Conservation (phyloP, 495 filamentous ascomycete species). For the Lophium mytilinum region DNA sequence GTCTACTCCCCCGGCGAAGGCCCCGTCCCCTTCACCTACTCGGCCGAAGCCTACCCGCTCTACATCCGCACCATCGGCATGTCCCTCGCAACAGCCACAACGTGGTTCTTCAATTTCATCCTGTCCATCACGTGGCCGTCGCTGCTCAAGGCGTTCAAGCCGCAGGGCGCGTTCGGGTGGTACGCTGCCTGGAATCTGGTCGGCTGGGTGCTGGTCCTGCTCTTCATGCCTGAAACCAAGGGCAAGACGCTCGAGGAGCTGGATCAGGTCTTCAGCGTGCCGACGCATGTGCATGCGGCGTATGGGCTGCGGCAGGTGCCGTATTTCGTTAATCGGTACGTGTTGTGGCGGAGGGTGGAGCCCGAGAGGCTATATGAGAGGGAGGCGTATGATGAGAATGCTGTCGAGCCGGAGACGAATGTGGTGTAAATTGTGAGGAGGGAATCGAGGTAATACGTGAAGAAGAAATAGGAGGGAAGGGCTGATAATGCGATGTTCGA, state of each 20-base stretch:
- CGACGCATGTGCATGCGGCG: conserved; percentile 35
- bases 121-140: conserved; percentile 11
- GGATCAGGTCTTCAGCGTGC: conserved; percentile 40
- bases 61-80: conserved; percentile 66
- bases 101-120: conserved; percentile 11
- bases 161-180: conserved; percentile 50
- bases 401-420: conserved; percentile 3
- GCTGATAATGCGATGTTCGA: no score
- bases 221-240: conserved; percentile 49
- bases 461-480: no score
- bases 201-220: conserved; percentile 48
- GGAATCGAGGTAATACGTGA: no score
- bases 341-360: conserved; percentile 35
- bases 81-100: conserved; percentile 23
- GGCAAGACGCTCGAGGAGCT: conserved; percentile 40
- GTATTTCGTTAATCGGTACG: conserved; percentile 43
- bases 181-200: conserved; percentile 51
- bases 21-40: conserved; percentile 78
- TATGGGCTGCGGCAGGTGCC: conserved; percentile 37
- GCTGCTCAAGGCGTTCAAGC: conserved; percentile 34
- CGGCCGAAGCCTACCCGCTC: conserved; percentile 70
- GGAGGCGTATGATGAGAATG: conserved; percentile 11
- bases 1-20: conserved; percentile 76
- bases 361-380: conserved; percentile 24
- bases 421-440: conserved; percentile 2